Conservation (phyloP, 208 protist species). For the Crithidia thermophila region DNA sequence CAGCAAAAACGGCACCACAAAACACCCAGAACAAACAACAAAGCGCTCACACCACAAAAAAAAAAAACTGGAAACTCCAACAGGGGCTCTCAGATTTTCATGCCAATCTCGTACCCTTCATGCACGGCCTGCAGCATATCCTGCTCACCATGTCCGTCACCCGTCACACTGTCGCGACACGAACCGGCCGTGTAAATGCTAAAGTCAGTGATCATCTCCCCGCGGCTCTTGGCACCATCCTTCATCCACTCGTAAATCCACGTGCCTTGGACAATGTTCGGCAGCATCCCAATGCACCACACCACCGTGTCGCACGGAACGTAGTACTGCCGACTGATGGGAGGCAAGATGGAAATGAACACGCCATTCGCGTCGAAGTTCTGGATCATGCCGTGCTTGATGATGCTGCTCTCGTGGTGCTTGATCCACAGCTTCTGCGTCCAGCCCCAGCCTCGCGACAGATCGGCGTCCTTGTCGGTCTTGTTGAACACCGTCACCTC, state of each 20-base stretch:
- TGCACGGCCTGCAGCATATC: slow-evolving; percentile 84
- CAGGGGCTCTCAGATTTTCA: slow-evolving; percentile 74
- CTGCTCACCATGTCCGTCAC: slow-evolving; percentile 82
- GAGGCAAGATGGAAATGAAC: slow-evolving; percentile 63
- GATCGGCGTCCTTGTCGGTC: slow-evolving; percentile 74
- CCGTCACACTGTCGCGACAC: slow-evolving; percentile 75
- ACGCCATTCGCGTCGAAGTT: slow-evolving; percentile 70
- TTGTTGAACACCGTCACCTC: slow-evolving; percentile 84
- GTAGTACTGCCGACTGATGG: slow-evolving; percentile 50
- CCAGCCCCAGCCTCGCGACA: slow-evolving; percentile 82
- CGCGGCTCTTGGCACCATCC: slow-evolving; percentile 73
- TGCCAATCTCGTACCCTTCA: slow-evolving; percentile 86
- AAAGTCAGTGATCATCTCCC: slow-evolving; percentile 81
- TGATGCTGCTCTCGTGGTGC: slow-evolving; percentile 64
- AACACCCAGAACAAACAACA: no score
- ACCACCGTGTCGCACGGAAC: slow-evolving; percentile 87
- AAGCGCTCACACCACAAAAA: neutral
- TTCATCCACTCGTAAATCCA: slow-evolving; percentile 91
- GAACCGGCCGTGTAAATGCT: slow-evolving; percentile 78
- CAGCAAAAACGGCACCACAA: no score
- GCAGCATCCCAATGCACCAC: slow-evolving; percentile 84
- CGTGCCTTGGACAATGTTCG: slow-evolving; percentile 75
- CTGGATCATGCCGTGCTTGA: slow-evolving; percentile 71
- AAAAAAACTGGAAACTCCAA: no score
- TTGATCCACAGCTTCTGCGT: slow-evolving; percentile 85